Evolutionary conservation across 208 protist genomes (phyloP), one percentile per base, ranked within the genome.

Genomic region (Wallacemonas collosoma): DNA sequence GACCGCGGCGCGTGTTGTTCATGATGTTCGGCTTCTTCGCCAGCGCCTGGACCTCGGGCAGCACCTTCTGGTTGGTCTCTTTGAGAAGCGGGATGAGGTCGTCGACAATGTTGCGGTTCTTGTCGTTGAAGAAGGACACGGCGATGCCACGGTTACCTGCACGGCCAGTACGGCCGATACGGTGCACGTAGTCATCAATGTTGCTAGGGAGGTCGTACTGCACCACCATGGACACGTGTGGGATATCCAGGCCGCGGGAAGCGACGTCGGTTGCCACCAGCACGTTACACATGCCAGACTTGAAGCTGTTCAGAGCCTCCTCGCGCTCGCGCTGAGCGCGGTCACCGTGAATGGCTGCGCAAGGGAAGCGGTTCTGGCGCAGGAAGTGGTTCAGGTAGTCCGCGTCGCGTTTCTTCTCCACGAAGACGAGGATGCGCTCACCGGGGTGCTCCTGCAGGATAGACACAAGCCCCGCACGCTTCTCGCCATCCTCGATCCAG

Each of bases 101-200:
- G 71, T 97, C 87, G 54, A 95, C 92, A 71, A 97, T 77, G 78
- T 97, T 97, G 77, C 83, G 85, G 79, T 97, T 97, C 84, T 97
- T 97, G 35, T 97, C 92, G 71, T 97, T 97, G 73, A 99, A 97
- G 83, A 99, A 98, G 44, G 98, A 87, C 17, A 98, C 96, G n/a
- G 99, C 97, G 26, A 93, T 71, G 61, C 99, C 98, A 8, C 72
- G 76, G 74, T 99, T 99, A 56, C 98, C 98, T 35, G 97, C 98
- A 61, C 99, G 91, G 26, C 99, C 99, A 45, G 99, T 99, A 86
- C 99, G 94, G 72, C 99, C 99, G 78, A 99, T 99, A 68, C 99
- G 91, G 87, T 99, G 99, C 8, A 99, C 97, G 86, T 99, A 99
- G 79, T 99, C 98, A 66, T 99, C 98, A 74, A 99, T 99, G 90